Evolutionary conservation across 2,329 filamentous ascomycete species (phyloP).

Genomic region (Colletotrichum endophyticum): DNA sequence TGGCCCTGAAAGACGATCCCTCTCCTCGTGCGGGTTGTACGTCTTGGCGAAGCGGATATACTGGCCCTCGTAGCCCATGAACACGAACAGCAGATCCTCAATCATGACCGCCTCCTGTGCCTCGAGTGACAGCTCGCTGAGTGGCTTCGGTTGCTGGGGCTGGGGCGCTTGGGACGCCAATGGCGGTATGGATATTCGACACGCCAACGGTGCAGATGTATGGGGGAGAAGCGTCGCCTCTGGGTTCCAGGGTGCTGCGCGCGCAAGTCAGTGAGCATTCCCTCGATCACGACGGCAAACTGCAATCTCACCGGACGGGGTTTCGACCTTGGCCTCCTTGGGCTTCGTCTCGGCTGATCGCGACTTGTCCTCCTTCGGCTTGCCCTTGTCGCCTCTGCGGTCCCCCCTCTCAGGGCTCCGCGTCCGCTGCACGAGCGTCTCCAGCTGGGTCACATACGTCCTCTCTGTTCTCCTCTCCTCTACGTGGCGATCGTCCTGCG

Average conservation of each 20-base stretch:
- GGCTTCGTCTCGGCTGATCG: conserved; percentile 49
- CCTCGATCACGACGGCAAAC: conserved; percentile 18
- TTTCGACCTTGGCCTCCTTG: conserved; percentile 51
- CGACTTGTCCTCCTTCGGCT: conserved; percentile 39
- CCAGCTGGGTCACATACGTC: conserved; percentile 63
- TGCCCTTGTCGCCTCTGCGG: conserved; percentile 42
- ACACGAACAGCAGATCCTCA: conserved; percentile 90
- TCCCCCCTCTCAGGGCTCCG: conserved; percentile 65
- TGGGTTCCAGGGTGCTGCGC: conserved; percentile 73
- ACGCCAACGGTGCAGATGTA: conserved; percentile 75
- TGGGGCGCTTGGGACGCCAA: conserved; percentile 75
- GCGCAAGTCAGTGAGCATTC: neutral
- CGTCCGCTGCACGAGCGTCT: conserved; percentile 64
- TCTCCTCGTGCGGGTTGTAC: conserved; percentile 85
- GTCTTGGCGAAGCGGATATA: conserved; percentile 86
- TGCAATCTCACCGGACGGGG: conserved; percentile 46
- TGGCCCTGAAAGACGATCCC: conserved; percentile 84
- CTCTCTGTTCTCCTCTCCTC: conserved; percentile 64
- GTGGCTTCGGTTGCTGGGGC: conserved; percentile 68
- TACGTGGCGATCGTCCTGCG: conserved; percentile 43
- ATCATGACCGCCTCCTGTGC: conserved; percentile 86
- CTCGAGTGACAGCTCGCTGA: conserved; percentile 76
- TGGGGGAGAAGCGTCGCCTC: conserved; percentile 75
- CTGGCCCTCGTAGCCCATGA: conserved; percentile 99
- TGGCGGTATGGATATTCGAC: conserved; percentile 67